Percentiles rank a stretch among this genome's conserved stretches.
phyloP scores from a whole-genome alignment of 768 basidiomycete genomes.

The Tulasnella sp. region DNA sequence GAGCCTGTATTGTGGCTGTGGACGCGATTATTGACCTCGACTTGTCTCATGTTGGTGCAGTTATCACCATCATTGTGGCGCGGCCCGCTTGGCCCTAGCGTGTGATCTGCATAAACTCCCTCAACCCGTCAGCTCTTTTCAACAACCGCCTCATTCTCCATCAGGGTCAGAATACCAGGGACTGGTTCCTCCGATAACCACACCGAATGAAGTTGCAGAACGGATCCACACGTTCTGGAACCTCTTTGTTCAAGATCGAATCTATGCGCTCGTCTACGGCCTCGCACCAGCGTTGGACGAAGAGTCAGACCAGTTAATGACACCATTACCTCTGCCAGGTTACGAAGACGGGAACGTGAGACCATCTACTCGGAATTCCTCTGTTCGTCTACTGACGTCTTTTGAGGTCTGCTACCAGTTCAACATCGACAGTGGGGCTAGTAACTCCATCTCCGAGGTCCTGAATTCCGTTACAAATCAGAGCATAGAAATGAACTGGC shows the following conservation, averaged over 20 bases:
- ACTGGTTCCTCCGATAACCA: not conserved
- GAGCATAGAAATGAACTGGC: not conserved
- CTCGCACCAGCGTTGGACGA: not conserved
- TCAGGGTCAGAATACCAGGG: not conserved
- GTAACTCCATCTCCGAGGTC: not conserved
- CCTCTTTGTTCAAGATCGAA: not conserved
- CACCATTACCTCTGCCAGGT: not conserved
- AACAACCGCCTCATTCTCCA: not conserved
- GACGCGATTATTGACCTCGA: not conserved
- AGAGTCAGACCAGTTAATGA: not conserved
- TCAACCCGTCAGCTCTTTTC: not conserved
- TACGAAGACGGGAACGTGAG: not conserved
- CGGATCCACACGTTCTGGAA: constrained; percentile 25
- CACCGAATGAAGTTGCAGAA: not conserved
- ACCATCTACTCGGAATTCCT: not conserved
- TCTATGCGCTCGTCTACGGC: not conserved
- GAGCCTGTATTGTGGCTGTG: not conserved
- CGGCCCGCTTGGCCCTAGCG: not conserved
- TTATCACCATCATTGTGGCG: not conserved
- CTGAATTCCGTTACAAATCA: not conserved
- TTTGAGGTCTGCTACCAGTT: not conserved
- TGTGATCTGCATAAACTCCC: not conserved
- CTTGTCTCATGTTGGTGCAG: not conserved
- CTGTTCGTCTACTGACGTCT: not conserved
- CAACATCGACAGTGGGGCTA: not conserved